phyloP scores from a whole-genome alignment of 2,329 filamentous ascomycete species.

The Xylariales sp. region DNA sequence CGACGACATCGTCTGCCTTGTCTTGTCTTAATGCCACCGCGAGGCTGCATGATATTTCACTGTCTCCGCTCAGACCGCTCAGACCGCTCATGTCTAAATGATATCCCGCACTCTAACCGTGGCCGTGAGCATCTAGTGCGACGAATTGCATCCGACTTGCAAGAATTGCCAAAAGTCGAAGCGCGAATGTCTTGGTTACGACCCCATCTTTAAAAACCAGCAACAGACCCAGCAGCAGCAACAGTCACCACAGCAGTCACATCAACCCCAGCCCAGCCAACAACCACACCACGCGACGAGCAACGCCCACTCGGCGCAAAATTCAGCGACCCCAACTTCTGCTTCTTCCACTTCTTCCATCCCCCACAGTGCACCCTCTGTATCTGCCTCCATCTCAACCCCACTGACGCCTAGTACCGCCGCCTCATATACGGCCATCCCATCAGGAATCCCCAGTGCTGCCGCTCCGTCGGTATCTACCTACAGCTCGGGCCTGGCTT shows the following conservation, averaged over 20 bases:
- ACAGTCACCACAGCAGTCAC: conserved; percentile 60
- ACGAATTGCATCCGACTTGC: conserved; percentile 93
- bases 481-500: conserved; percentile 49
- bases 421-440: conserved; percentile 45
- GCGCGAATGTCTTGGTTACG: conserved; percentile 86
- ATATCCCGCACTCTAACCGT: conserved; percentile 25
- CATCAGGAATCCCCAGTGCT: conserved; percentile 46
- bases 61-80: neutral
- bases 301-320: conserved; percentile 75
- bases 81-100: conserved; percentile 12
- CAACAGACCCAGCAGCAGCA: conserved; percentile 56
- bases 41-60: neutral
- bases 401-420: conserved; percentile 40
- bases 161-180: conserved; percentile 91
- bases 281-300: conserved; percentile 67
- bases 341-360: conserved; percentile 45
- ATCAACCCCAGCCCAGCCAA: conserved; percentile 57
- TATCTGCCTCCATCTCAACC: conserved; percentile 39
- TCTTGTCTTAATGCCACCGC: neutral
- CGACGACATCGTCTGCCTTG: conserved; percentile 16
- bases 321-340: conserved; percentile 51
- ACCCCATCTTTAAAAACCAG: conserved; percentile 84
- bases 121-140: conserved; percentile 72
- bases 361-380: conserved; percentile 45
- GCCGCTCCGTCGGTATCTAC: conserved; percentile 44